Percentiles rank a stretch among this genome's conserved stretches.
phyloP scores from a whole-genome alignment of 2,329 filamentous ascomycete genomes.

The Cladorrhinum sp. region DNA sequence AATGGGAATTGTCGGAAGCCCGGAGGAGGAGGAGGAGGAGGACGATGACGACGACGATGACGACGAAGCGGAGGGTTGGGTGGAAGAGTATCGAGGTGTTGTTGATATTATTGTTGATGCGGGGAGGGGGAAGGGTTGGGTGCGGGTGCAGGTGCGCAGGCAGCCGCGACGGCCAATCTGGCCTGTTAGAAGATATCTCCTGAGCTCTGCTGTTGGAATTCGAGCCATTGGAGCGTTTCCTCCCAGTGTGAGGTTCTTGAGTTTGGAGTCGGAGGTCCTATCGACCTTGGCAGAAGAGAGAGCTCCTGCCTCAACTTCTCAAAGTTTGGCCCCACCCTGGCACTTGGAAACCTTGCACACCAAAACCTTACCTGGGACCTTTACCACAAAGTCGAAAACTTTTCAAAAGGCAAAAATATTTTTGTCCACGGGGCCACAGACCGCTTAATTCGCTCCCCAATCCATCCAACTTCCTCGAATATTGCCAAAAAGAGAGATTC shows the following conservation, averaged over 20 bases:
- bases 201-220: constrained; percentile 42
- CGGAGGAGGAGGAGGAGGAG: not conserved
- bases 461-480: too few relatives aligned
- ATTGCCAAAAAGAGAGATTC: too few relatives aligned
- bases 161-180: constrained; percentile 44
- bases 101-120: not conserved
- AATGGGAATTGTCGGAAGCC: constrained; percentile 44
- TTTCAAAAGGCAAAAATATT: too few relatives aligned
- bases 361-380: too few relatives aligned
- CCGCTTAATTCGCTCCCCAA: too few relatives aligned
- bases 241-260: not conserved
- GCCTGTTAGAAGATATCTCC: constrained; percentile 49
- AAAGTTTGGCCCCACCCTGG: not conserved
- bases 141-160: constrained; percentile 24
- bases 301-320: too few relatives aligned
- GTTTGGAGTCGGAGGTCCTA: not conserved
- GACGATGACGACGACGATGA: too few relatives aligned
- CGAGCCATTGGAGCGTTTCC: constrained; percentile 40
- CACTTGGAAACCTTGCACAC: too few relatives aligned
- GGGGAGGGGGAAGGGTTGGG: not conserved
- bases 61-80: not conserved
- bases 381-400: too few relatives aligned
- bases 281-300: not conserved
- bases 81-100: constrained; percentile 4
- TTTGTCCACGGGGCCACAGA: too few relatives aligned